These are phyloP conservation scores for Tausonia pullulans DNA, from an alignment of 1,284 basidiomycete genomes.

Conservation along the genomic window DNA sequence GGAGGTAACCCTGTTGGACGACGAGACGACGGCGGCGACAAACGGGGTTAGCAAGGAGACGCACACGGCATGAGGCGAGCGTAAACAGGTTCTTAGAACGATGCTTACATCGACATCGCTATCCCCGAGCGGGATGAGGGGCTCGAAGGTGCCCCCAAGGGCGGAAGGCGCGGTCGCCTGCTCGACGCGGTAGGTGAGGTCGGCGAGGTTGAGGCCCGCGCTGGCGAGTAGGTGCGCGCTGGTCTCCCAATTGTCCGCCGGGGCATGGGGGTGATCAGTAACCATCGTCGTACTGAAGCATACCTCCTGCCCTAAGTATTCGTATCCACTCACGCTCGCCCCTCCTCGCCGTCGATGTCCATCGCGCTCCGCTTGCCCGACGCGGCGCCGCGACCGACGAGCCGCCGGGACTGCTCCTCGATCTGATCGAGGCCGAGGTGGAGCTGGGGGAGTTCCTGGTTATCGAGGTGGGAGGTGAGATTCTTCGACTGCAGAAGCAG, in stretches of 20 bases:
- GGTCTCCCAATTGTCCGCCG: not conserved
- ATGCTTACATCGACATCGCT: conserved; percentile 62
- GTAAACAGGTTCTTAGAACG: not conserved
- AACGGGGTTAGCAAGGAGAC: not conserved
- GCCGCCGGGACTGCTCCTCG: conserved; percentile 69
- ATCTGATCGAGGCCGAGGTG: conserved; percentile 84
- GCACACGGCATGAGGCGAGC: too few relatives aligned
- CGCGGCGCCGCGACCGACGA: conserved; percentile 48
- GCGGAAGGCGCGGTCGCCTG: conserved; percentile 13
- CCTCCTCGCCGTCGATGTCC: conserved; percentile 38
- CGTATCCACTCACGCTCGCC: conserved; percentile 46
- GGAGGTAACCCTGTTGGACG: conserved; percentile 52
- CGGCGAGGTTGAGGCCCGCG: conserved; percentile 20
- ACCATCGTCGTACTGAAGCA: not conserved
- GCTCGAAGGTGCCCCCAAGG: conserved; percentile 24
- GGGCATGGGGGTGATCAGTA: conserved; percentile 8
- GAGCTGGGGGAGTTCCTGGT: conserved; percentile 69
- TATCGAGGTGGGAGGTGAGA: conserved; percentile 59
- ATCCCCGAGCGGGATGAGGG: conserved; percentile 58
- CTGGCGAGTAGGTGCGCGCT: conserved; percentile 20
- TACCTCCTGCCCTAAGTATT: too few relatives aligned
- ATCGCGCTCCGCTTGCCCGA: conserved; percentile 51
- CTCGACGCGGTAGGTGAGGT: conserved; percentile 18
- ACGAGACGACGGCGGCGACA: too few relatives aligned
- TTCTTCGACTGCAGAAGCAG: conserved; percentile 58